A percentile compares a stretch with the other conserved stretches of the same genome.
phyloP scores from a whole-genome alignment of 139 green algal genomes.

The Eudorina sp. region DNA sequence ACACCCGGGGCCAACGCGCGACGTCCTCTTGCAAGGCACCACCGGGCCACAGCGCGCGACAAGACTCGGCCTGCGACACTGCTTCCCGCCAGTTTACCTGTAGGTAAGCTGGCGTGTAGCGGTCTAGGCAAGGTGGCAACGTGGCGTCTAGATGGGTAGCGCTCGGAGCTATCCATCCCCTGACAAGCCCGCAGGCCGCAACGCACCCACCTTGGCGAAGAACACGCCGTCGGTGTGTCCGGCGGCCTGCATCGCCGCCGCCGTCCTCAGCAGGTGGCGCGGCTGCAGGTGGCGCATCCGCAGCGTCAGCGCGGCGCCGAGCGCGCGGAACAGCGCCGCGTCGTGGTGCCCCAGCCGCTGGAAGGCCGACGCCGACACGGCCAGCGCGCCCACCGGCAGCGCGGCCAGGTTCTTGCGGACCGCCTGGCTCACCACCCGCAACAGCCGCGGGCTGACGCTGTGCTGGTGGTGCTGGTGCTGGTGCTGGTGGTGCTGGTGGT shows the following conservation, averaged over 20 bases:
- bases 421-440: constrained; percentile 15
- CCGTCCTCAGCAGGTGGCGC: constrained; percentile 6
- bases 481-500: too few species aligned
- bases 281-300: constrained; percentile 16
- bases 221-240: background rate
- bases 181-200: too few species aligned
- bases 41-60: too few species aligned
- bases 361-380: constrained; percentile 11
- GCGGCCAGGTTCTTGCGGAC: background rate
- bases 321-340: constrained; percentile 4
- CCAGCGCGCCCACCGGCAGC: constrained; percentile 23
- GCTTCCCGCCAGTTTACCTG: too few species aligned
- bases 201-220: background rate
- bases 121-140: too few species aligned
- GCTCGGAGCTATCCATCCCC: too few species aligned
- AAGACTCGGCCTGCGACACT: too few species aligned
- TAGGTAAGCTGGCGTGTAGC: too few species aligned
- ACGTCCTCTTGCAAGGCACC: too few species aligned
- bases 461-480: too few species aligned
- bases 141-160: too few species aligned
- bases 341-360: background rate
- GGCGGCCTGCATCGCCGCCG: constrained; percentile 1
- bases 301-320: background rate
- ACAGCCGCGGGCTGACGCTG: background rate
- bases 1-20: too few species aligned